Evolutionary conservation across 768 basidiomycete species (phyloP), one percentile per base, ranked within the genome.

Genomic region (Paxillus rubicundulus): DNA sequence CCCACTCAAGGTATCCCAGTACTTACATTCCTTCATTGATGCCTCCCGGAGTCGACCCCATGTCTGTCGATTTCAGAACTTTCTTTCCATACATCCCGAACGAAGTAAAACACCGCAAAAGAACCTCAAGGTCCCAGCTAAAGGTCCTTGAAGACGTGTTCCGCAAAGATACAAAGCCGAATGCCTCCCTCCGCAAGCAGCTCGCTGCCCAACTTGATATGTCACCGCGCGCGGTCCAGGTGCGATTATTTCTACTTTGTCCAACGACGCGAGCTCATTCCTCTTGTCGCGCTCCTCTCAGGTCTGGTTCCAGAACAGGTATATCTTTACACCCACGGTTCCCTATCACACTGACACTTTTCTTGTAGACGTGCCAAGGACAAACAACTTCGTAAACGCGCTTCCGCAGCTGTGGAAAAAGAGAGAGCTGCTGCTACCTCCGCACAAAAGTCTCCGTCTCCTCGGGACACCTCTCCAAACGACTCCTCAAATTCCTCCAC

Each of bases 171-270:
- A 91, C 91, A 50, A 98, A 98, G 69, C 95, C 96, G 14, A 94
- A 93, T 69, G 86, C 85, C 36, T 72, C 79, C 7, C 74, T 88
- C 34, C 80, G 96, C 61, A 91, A 89, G 69, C 77, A 82, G 57
- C 82, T 98, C 48, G 88, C 93, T 0, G 72, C 78, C 9, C 79
- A 92, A 72, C 82, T 98, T 52, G 86, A 85, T 56, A 98, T 98
- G 95, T 89, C 90, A 9, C 84, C 92, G 18, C 77, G 95, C 54
- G 92, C 92, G n/a, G 90, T 98, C 2, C 95, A 98, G 81, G 95
- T 96, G 52, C 77, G 82, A 38, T 32, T 48, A 41, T 27, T 13
- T 33, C 38, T 18, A 40, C 27, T 38, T 43, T 49, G 41, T 18
- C 30, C 16, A 27, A 37, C 51, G 45, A 46, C 61, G 49, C 55